Conservation (phyloP, 1,284 basidiomycete species). For the Malassezia yamatoensis region DNA sequence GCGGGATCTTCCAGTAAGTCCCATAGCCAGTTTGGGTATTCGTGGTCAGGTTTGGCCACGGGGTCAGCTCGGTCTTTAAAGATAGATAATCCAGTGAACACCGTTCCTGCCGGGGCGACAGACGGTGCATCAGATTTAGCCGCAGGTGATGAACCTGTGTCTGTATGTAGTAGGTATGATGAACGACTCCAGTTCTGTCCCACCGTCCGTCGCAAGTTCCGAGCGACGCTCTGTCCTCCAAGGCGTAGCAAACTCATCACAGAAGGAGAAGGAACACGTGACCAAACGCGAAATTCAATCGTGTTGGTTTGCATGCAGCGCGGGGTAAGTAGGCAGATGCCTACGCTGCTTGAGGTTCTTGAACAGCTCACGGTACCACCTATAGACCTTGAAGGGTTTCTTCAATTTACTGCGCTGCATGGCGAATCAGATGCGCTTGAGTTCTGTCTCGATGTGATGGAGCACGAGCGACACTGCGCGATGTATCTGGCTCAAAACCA, state of each 20-base stretch:
- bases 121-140: conserved; percentile 20
- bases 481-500: background rate
- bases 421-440: conserved; percentile 88
- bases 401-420: conserved; percentile 61
- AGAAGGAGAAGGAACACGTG: conserved; percentile 6
- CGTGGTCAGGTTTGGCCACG: conserved; percentile 66
- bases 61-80: conserved; percentile 73
- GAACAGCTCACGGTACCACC: conserved; percentile 64
- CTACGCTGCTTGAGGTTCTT: conserved; percentile 48
- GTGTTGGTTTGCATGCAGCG: conserved; percentile 1
- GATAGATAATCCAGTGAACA: conserved; percentile 67
- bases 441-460: conserved; percentile 97
- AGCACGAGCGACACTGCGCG: conserved; percentile 65
- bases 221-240: background rate
- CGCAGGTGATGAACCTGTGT: background rate
- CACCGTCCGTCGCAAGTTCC: too few species aligned
- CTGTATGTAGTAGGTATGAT: too few species aligned
- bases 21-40: conserved; percentile 87
- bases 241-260: background rate
- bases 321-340: conserved; percentile 37
- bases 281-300: background rate
- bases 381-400: conserved; percentile 96
- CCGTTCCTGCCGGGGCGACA: conserved; percentile 55
- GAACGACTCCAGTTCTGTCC: too few species aligned
- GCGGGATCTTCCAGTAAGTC: conserved; percentile 53